Percentiles rank a stretch among this genome's conserved stretches.
These are phyloP conservation scores for Paracamarosporium sp. DNA, from an alignment of 2,329 filamentous ascomycete species.

Conservation along the genomic window DNA sequence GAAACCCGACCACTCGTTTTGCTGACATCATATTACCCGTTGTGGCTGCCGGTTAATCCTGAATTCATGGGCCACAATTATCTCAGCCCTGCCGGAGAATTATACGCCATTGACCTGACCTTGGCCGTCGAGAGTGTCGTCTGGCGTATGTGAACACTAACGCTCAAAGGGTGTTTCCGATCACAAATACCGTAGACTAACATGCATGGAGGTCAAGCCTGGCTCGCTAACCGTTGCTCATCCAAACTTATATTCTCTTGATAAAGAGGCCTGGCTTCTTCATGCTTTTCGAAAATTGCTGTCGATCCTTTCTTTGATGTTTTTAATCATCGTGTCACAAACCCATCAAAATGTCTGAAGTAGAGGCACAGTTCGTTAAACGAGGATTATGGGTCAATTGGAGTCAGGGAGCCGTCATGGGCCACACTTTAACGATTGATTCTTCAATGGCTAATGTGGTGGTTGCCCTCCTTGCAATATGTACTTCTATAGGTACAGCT, in stretches of 20 bases:
- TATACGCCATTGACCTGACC: neutral
- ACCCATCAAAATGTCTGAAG: constrained; percentile 13
- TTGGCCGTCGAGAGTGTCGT: neutral
- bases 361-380: constrained; percentile 16
- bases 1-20: neutral
- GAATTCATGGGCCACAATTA: neutral
- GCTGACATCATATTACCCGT: neutral
- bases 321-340: neutral
- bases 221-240: neutral
- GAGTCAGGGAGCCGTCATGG: constrained; percentile 13
- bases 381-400: constrained; percentile 17
- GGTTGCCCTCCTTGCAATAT: constrained; percentile 12
- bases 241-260: neutral
- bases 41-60: neutral
- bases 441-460: neutral
- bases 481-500: constrained; percentile 5
- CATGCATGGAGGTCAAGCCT: neutral
- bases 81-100: neutral
- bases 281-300: neutral
- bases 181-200: neutral
- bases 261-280: neutral
- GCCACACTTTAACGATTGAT: constrained; percentile 11
- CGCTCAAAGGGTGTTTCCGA: neutral
- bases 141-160: neutral
- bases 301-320: neutral